A percentile compares a stretch with the other conserved stretches of the same genome.
Conservation (phyloP, 2,329 filamentous ascomycete genomes). For the Acarospora socialis region DNA sequence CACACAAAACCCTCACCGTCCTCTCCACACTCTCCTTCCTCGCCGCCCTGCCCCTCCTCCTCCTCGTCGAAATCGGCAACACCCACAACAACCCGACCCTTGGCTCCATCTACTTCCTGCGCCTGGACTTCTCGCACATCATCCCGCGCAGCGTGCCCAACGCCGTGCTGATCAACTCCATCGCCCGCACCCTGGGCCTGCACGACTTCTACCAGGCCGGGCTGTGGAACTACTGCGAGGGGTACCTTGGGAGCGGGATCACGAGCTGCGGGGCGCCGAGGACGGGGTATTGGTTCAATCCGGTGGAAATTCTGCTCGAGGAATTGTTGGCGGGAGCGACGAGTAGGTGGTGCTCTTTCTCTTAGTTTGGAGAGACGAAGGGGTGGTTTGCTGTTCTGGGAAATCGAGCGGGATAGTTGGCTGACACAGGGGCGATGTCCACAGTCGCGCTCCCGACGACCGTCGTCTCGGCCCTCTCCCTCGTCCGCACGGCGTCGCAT, state of each 20-base stretch:
- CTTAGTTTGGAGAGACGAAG: constrained; percentile 9
- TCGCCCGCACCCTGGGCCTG: constrained; percentile 70
- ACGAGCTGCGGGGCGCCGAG: constrained; percentile 59
- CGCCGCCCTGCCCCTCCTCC: constrained; percentile 60
- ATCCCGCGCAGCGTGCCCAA: constrained; percentile 60
- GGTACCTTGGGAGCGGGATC: constrained; percentile 39
- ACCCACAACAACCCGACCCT: constrained; percentile 48
- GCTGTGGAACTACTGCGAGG: constrained; percentile 85
- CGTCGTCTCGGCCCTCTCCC: constrained; percentile 56
- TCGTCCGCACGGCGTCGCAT: constrained; percentile 61
- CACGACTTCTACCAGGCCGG: constrained; percentile 93
- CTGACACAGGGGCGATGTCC: too few species aligned
- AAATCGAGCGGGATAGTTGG: too few species aligned
- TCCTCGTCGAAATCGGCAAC: constrained; percentile 70
- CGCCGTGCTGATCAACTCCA: constrained; percentile 65
- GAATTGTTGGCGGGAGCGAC: constrained; percentile 71
- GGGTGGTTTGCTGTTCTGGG: too few species aligned
- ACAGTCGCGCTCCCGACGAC: constrained; percentile 60
- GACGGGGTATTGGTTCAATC: constrained; percentile 80
- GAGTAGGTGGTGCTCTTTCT: too few species aligned
- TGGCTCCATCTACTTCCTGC: constrained; percentile 66
- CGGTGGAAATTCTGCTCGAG: constrained; percentile 62
- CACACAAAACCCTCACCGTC: constrained; percentile 43
- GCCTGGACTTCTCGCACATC: constrained; percentile 68
- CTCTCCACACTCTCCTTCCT: constrained; percentile 57